These are phyloP conservation scores for Scutellaria minor DNA, from an alignment of 257 asterid species.

Conservation along the genomic window DNA sequence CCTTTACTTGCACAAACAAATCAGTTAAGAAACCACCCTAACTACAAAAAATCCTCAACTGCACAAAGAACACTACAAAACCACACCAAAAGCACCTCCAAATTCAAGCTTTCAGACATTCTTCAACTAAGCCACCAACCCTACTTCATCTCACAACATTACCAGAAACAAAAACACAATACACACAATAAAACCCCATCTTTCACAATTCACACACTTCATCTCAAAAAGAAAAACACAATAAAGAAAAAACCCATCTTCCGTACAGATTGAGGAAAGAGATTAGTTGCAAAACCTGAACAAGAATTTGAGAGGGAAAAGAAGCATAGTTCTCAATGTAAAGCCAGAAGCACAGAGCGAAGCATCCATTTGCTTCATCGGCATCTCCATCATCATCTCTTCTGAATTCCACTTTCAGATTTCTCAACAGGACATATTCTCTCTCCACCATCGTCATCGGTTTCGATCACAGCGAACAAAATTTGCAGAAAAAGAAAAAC, in stretches of 20 bases:
- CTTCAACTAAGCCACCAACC: slow-evolving; percentile 32
- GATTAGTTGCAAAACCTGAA: slow-evolving; percentile 58
- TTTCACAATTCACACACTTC: neutral
- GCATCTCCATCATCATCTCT: slow-evolving; percentile 39
- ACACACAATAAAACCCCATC: neutral
- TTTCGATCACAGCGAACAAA: slow-evolving; percentile 37
- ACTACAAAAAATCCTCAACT: slow-evolving; percentile 10
- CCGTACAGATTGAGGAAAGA: slow-evolving; percentile 22
- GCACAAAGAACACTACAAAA: slow-evolving; percentile 6
- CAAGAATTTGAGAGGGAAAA: slow-evolving; percentile 61
- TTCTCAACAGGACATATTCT: slow-evolving; percentile 56
- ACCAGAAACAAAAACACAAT: neutral
- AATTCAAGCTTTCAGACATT: slow-evolving; percentile 33
- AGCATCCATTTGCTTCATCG: slow-evolving; percentile 49
- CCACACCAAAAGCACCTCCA: neutral
- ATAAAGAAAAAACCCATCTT: neutral
- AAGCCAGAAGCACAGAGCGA: slow-evolving; percentile 78
- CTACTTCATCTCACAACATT: slow-evolving; percentile 21
- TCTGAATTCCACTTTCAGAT: slow-evolving; percentile 62
- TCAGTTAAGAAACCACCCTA: neutral
- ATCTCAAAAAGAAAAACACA: neutral
- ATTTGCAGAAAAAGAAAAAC: slow-evolving; percentile 28
- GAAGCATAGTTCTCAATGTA: slow-evolving; percentile 56
- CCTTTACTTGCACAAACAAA: slow-evolving; percentile 2
- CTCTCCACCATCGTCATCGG: slow-evolving; percentile 44